These are phyloP conservation scores for Phoenix dactylifera DNA, from an alignment of 176 grass and related monocot genomes.

Conservation along the genomic window DNA sequence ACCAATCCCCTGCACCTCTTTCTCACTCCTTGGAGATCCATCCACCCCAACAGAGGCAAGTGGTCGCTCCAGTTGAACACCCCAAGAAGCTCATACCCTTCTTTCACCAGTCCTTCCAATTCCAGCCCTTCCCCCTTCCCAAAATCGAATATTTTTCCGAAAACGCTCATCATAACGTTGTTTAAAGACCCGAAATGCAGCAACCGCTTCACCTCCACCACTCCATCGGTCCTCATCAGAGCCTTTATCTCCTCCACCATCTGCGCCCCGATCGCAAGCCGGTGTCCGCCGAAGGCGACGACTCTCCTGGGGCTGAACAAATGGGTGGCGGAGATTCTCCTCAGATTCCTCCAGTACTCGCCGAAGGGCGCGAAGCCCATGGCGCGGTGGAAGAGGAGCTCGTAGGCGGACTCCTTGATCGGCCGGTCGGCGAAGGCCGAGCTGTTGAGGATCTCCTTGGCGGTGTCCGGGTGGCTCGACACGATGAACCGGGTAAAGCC, in stretches of 20 bases:
- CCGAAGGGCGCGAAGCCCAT: constrained; percentile 12
- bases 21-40: no score
- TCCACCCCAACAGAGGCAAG: no score
- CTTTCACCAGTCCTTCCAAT: no score
- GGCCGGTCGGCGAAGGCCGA: constrained; percentile 12
- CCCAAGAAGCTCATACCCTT: no score
- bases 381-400: constrained; percentile 10
- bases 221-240: no score
- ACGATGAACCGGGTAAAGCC: background rate
- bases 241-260: constrained; percentile 12
- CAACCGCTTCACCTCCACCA: no score
- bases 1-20: no score
- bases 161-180: no score
- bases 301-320: constrained; percentile 30
- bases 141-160: no score
- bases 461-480: constrained; percentile 4
- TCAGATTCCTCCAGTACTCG: constrained; percentile 8
- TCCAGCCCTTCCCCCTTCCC: no score
- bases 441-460: constrained; percentile 4
- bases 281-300: constrained; percentile 12
- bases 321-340: constrained; percentile 6
- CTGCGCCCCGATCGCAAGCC: constrained; percentile 11
- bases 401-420: constrained; percentile 9
- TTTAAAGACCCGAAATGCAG: no score
- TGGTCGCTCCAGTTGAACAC: no score